phyloP scores from a whole-genome alignment of 441 rosid species.

The Sinapis alba region DNA sequence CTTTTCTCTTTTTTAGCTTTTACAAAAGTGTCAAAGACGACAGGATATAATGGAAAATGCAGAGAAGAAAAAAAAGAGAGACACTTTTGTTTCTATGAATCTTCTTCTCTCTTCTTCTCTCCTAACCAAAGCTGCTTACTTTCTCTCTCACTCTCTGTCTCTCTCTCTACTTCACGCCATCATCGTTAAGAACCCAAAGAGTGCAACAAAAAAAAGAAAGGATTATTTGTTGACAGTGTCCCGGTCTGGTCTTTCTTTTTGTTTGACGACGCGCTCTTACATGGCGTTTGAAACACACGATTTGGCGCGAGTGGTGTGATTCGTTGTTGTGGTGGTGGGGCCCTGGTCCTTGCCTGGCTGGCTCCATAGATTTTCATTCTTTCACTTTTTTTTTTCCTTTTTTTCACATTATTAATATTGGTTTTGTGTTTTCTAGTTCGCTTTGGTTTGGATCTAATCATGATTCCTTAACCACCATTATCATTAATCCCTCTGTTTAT shows the following conservation, averaged over 20 bases:
- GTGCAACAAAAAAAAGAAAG: slow-evolving; percentile 16
- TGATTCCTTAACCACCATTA: slow-evolving; percentile 24
- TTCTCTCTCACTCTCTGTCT: not conserved
- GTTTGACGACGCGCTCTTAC: slow-evolving; percentile 23
- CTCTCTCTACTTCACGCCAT: slow-evolving; percentile 15
- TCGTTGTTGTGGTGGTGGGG: slow-evolving; percentile 27
- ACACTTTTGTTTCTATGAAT: slow-evolving; percentile 25
- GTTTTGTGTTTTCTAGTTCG: slow-evolving; percentile 18
- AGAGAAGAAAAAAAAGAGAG: slow-evolving; percentile 20
- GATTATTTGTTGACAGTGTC: slow-evolving; percentile 19
- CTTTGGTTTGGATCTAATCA: slow-evolving; percentile 24
- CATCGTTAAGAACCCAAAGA: slow-evolving; percentile 26
- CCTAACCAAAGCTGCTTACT: not conserved
- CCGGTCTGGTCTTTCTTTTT: slow-evolving; percentile 14
- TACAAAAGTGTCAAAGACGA: slow-evolving; percentile 36
- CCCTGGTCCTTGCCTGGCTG: not conserved
- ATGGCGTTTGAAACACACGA: slow-evolving; percentile 11
- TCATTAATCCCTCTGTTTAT: not conserved
- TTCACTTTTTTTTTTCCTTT: not conserved
- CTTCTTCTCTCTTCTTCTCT: slow-evolving; percentile 1
- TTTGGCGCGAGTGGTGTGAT: slow-evolving; percentile 16
- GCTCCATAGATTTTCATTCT: slow-evolving; percentile 8
- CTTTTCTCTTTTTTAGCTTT: slow-evolving; percentile 28
- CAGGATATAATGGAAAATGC: slow-evolving; percentile 32
- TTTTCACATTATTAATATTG: not conserved